These are phyloP conservation scores for Solanum piurae DNA, from an alignment of 257 asterid species.

Conservation along the genomic window DNA sequence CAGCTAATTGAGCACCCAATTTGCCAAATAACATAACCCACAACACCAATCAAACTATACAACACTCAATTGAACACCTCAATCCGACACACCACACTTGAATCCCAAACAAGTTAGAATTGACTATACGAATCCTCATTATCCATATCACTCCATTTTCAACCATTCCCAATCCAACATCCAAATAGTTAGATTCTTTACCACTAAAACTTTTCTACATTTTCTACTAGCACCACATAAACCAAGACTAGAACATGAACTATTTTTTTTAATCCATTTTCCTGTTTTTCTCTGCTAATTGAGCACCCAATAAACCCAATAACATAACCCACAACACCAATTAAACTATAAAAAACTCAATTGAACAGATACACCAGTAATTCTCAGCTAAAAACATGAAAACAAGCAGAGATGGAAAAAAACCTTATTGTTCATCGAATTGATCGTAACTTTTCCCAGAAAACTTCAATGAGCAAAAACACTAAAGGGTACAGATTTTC, in stretches of 20 bases:
- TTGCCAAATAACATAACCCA: not conserved
- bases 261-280: not conserved
- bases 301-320: not conserved
- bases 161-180: not conserved
- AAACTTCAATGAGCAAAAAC: not conserved
- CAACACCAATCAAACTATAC: not conserved
- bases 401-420: not conserved
- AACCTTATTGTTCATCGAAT: not conserved
- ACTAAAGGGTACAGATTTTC: not conserved
- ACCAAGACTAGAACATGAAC: not conserved
- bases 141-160: not conserved
- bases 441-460: not conserved
- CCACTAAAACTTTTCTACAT: not conserved
- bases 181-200: not conserved
- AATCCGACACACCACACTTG: not conserved
- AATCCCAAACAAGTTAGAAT: not conserved
- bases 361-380: not conserved
- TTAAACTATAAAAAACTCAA: not conserved
- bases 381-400: not conserved
- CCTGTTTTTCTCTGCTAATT: not conserved
- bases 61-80: not conserved
- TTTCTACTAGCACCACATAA: not conserved
- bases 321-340: not conserved
- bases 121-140: not conserved
- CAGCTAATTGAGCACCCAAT: not conserved